Evolutionary conservation across 768 basidiomycete genomes (phyloP).

Genomic region (Phlebiopsis flavidoalba): DNA sequence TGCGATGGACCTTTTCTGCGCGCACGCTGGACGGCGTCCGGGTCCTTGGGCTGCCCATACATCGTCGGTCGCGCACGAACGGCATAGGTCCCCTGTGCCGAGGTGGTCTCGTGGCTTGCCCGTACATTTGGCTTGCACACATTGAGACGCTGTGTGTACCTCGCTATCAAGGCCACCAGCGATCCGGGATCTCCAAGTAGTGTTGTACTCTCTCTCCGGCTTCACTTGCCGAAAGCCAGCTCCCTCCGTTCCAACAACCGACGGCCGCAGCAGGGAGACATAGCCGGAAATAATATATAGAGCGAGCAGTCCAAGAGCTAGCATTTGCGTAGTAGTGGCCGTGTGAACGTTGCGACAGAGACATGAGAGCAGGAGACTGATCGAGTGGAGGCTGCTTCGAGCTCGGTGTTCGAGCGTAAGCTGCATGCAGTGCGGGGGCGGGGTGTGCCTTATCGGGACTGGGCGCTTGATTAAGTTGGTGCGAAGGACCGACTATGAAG

Average conservation of each 20-base stretch:
- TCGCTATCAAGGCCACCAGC: neutral
- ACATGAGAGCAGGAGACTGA: neutral
- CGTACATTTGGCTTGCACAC: neutral
- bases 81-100: slow-evolving; percentile 3
- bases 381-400: neutral
- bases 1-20: slow-evolving; percentile 50
- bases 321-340: neutral
- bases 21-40: slow-evolving; percentile 44
- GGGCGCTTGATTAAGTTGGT: neutral
- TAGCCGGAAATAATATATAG: neutral
- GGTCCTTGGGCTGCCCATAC: slow-evolving; percentile 58
- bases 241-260: neutral
- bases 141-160: no score
- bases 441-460: slow-evolving; percentile 1
- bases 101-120: neutral
- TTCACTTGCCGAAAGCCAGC: neutral
- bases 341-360: neutral
- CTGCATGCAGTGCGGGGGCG: slow-evolving; percentile 1
- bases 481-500: no score
- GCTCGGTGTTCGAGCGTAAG: neutral
- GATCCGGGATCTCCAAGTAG: neutral
- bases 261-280: neutral
- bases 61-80: slow-evolving; percentile 49
- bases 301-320: neutral
- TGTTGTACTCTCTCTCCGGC: neutral